Evolutionary conservation across 257 asterid species (phyloP), one percentile per base, ranked within the genome.

Genomic region (Verbena officinalis): DNA sequence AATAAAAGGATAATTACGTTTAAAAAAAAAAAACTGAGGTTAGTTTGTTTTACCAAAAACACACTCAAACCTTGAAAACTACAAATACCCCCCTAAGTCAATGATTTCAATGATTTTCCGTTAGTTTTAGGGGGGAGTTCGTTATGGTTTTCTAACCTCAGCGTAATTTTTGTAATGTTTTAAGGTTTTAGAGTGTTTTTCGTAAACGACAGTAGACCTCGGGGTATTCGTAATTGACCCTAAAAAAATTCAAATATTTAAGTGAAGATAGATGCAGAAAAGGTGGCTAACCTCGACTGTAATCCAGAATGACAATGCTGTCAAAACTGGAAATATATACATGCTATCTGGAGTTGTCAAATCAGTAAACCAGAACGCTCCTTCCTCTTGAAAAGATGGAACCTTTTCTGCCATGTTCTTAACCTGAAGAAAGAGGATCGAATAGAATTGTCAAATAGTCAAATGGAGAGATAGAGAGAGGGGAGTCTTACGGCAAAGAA

Each of bases 321-420:
- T 82, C 82, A 89, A 75, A 82, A 87, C 72, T 46, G 98, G 96
- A 12, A 93, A 70, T 69, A 93, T 79, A 42, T 72, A 84, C 89
- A 87, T 62, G 77, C 72, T 65, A 75, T 93, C 98, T 19, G 97
- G 94, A 67, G 95, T 87, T 10, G 87, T 72, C 81, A 93, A 81
- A 82, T 93, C 97, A 7, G 87, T 80, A 77, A 93, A 93, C 98
- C 97, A 93, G 55, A 77, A 81, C 69, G 84, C 75, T 43, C 98
- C 97, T 31, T 97, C 98, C 36, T 80, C 71, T 68, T 87, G 81
- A 76, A 89, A 86, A 57, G 98, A 89, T 48, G 95, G 90, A 67
- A 93, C 97, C 21, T 81, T 81, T 67, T 86, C 96, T 38, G 83
- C 86, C 98, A 91, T 86, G 82, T 84, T 86, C 42, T 20, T 78